Conservation (phyloP, 2,329 filamentous ascomycete genomes). For the Colletotrichum australisinense region DNA sequence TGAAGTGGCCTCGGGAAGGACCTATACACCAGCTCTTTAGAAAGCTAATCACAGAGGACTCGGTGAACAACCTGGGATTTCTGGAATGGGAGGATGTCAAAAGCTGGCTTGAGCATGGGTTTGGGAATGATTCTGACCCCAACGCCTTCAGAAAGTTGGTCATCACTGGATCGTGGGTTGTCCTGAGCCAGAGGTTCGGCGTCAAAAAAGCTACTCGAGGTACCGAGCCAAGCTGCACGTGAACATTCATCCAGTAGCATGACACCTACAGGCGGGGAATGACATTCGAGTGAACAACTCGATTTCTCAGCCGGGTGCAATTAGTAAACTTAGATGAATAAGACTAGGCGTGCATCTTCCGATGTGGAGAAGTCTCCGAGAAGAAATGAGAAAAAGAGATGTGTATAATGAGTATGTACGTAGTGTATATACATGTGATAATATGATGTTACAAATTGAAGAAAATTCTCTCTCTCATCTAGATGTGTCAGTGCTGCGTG, state of each 20-base stretch:
- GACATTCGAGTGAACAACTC: no score
- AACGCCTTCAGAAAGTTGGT: conserved; percentile 20
- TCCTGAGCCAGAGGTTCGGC: conserved; percentile 24
- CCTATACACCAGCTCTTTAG: conserved; percentile 51
- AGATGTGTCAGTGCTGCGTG: no score
- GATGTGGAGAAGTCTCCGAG: no score
- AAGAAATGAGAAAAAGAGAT: neutral
- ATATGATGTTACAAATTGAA: neutral
- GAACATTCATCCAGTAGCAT: neutral
- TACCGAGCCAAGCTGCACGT: neutral
- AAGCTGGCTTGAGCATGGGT: conserved; percentile 44
- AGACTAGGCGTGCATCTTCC: neutral
- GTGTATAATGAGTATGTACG: neutral
- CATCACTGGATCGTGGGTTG: conserved; percentile 20
- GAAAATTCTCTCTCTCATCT: no score
- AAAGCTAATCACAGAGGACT: conserved; percentile 47
- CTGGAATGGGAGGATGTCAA: conserved; percentile 52
- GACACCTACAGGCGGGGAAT: no score
- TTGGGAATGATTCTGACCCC: conserved; percentile 47
- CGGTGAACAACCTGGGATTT: conserved; percentile 52
- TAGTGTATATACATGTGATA: neutral
- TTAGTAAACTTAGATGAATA: no score
- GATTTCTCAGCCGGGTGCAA: no score
- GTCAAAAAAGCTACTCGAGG: conserved; percentile 3
- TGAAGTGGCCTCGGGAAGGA: conserved; percentile 52